A percentile compares a stretch with the other conserved stretches of the same genome.
Conservation (phyloP, 2,329 filamentous ascomycete species). For the Penicillium sp. region DNA sequence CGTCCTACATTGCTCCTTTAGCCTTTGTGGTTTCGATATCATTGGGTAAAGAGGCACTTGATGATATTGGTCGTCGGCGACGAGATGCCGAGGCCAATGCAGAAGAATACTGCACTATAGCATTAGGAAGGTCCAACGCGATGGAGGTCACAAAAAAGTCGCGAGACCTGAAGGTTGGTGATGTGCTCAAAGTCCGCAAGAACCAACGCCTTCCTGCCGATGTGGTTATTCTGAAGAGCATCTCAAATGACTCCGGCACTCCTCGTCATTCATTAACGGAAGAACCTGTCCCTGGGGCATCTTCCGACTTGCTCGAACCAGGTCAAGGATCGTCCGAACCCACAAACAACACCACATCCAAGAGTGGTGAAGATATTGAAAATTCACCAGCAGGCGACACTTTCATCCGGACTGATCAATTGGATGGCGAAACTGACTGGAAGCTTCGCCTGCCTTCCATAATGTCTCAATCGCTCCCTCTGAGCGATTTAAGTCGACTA, state of each 20-base stretch:
- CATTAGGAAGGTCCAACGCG: conserved; percentile 59
- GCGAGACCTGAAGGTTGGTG: conserved; percentile 85
- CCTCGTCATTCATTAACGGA: conserved; percentile 22
- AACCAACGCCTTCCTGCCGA: conserved; percentile 93
- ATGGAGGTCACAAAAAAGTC: conserved; percentile 76
- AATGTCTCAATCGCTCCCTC: conserved; percentile 73
- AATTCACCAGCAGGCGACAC: conserved; percentile 66
- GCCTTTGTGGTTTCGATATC: conserved; percentile 91
- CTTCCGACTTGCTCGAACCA: conserved; percentile 28
- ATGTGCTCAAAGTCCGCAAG: conserved; percentile 89
- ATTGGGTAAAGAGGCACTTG: conserved; percentile 90
- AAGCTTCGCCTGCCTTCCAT: conserved; percentile 86
- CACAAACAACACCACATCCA: conserved; percentile 7
- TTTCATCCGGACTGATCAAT: conserved; percentile 94
- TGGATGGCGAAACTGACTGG: conserved; percentile 98
- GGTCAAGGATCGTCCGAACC: conserved; percentile 19
- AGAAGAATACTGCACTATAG: conserved; percentile 76
- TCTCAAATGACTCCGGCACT: conserved; percentile 52
- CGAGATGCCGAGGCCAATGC: conserved; percentile 93
- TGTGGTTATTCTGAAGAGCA: conserved; percentile 86
- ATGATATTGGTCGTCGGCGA: conserved; percentile 81
- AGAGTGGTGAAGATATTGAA: conserved; percentile 25
- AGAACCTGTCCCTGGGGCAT: conserved; percentile 12
- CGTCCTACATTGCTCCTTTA: conserved; percentile 88
- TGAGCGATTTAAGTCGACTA: conserved; percentile 65